Conservation (phyloP, 2,329 filamentous ascomycete genomes). For the Capronia coronata region DNA sequence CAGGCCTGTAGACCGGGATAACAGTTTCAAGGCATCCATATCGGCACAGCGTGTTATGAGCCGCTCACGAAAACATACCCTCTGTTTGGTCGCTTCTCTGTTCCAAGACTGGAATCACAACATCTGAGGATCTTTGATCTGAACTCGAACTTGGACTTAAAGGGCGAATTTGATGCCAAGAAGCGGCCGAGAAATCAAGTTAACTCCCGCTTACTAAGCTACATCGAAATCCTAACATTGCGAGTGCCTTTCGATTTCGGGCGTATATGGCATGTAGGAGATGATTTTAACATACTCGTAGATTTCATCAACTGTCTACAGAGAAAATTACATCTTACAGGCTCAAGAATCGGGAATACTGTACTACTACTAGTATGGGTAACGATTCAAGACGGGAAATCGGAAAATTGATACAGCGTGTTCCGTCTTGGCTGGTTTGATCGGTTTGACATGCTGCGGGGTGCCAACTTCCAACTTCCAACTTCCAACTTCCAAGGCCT, state of each 20-base stretch:
- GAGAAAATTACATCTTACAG: too few relatives aligned
- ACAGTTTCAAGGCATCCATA: constrained; percentile 43
- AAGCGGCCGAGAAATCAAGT: neutral
- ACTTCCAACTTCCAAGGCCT: neutral
- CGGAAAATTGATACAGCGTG: neutral
- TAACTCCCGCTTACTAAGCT: neutral
- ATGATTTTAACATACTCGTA: too few relatives aligned
- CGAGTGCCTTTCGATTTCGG: too few relatives aligned
- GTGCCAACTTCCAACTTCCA: too few relatives aligned
- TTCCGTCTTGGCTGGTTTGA: neutral
- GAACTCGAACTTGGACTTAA: neutral
- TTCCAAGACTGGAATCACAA: neutral
- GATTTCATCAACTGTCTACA: too few relatives aligned
- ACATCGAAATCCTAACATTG: neutral
- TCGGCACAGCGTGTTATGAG: too few relatives aligned
- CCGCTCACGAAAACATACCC: too few relatives aligned
- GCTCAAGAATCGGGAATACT: too few relatives aligned
- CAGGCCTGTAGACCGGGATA: constrained; percentile 41
- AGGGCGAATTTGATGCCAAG: constrained; percentile 8
- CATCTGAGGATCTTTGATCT: neutral
- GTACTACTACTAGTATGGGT: too few relatives aligned
- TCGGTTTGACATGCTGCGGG: neutral
- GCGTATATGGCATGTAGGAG: too few relatives aligned
- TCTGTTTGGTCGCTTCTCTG: neutral
- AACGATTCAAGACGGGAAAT: too few relatives aligned